These are phyloP conservation scores for Paecilomyces sp. DNA, from an alignment of 2,329 filamentous ascomycete species.

Conservation along the genomic window DNA sequence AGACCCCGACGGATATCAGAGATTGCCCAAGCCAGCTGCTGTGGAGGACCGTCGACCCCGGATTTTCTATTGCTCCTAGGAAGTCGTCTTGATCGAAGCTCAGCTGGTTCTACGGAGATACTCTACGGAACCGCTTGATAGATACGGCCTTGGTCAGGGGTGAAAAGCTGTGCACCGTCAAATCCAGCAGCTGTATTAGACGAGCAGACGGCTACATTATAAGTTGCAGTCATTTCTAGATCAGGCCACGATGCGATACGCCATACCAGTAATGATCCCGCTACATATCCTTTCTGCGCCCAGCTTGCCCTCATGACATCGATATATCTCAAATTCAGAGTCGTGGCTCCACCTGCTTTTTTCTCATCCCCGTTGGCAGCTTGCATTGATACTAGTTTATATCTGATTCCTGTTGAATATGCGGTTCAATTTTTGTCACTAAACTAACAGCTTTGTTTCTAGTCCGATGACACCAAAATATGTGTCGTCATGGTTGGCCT, in stretches of 20 bases:
- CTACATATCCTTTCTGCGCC: background rate
- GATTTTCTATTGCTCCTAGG: background rate
- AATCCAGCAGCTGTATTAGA: background rate
- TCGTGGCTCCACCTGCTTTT: background rate
- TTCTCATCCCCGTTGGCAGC: background rate
- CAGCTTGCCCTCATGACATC: background rate
- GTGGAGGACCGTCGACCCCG: background rate
- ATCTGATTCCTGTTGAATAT: background rate
- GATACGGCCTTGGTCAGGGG: background rate
- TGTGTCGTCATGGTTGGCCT: constrained; percentile 98
- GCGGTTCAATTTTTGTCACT: background rate
- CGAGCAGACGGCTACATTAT: background rate
- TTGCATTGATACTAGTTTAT: background rate
- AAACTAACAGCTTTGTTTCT: constrained; percentile 49
- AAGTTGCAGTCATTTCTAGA: background rate
- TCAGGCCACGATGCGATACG: constrained; percentile 12
- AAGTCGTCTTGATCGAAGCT: background rate
- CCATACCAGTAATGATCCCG: constrained; percentile 17
- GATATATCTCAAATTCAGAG: background rate
- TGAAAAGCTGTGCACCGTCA: background rate
- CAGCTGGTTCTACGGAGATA: background rate
- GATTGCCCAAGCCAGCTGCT: background rate
- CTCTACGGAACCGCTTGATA: background rate
- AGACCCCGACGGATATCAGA: background rate
- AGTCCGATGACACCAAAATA: constrained; percentile 93